Percentiles rank a stretch among this genome's conserved stretches.
Evolutionary conservation across 306 rosid species (phyloP).

Genomic region (Sicyos edulis): DNA sequence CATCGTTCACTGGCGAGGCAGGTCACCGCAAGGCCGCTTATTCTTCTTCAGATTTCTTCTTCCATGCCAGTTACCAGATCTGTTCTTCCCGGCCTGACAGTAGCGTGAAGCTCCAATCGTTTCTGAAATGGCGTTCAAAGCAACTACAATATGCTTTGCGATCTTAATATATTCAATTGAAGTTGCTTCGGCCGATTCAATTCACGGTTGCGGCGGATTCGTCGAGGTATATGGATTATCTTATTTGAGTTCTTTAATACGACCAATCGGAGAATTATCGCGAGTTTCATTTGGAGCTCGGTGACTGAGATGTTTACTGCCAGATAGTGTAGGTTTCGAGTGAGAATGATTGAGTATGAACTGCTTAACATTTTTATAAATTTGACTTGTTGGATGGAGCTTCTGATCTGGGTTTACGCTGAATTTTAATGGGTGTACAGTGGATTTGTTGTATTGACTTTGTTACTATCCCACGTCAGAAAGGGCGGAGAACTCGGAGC

Average conservation of each 20-base stretch:
- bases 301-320: not conserved
- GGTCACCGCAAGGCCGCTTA: not conserved
- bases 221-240: too few relatives aligned
- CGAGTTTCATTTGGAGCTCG: conserved; percentile 3
- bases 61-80: conserved; percentile 21
- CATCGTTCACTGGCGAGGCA: not conserved
- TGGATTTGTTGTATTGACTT: not conserved
- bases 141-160: too few relatives aligned
- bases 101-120: not conserved
- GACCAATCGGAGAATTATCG: not conserved
- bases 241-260: not conserved
- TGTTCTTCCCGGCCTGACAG: not conserved
- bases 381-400: too few relatives aligned
- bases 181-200: too few relatives aligned
- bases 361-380: too few relatives aligned
- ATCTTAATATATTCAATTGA: too few relatives aligned
- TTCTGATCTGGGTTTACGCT: too few relatives aligned
- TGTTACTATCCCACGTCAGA: too few relatives aligned
- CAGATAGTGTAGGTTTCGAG: not conserved
- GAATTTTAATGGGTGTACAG: not conserved
- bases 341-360: not conserved
- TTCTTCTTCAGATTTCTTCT: not conserved
- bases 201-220: too few relatives aligned
- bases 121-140: too few relatives aligned
- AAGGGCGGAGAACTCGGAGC: too few relatives aligned